Percentiles rank a stretch among this genome's conserved stretches.
phyloP scores from a whole-genome alignment of 2,329 filamentous ascomycete species.

The Paraphaeosphaeria sporulosa region DNA sequence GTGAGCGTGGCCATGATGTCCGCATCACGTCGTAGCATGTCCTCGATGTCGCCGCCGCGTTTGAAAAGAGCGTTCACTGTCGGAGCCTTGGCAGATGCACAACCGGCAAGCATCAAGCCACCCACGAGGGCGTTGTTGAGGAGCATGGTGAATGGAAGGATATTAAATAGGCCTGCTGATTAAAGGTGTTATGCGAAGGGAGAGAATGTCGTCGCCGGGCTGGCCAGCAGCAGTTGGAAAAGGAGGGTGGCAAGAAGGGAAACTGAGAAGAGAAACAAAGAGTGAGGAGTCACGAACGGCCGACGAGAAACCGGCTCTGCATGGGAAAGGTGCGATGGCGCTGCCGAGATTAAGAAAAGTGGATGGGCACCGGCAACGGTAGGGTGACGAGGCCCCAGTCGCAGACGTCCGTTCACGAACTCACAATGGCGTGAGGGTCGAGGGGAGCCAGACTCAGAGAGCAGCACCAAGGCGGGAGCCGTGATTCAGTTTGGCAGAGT shows the following conservation, averaged over 20 bases:
- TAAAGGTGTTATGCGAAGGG: slow-evolving; percentile 37
- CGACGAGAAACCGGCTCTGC: slow-evolving; percentile 40
- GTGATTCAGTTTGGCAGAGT: slow-evolving; percentile 32
- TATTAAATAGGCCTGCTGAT: slow-evolving; percentile 44
- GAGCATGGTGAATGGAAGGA: slow-evolving; percentile 37
- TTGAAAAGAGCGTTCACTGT: slow-evolving; percentile 37
- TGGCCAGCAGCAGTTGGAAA: slow-evolving; percentile 48
- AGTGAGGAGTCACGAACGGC: slow-evolving; percentile 36
- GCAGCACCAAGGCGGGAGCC: slow-evolving; percentile 38
- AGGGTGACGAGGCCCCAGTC: slow-evolving; percentile 23
- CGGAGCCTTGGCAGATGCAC: slow-evolving; percentile 37
- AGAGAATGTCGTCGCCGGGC: slow-evolving; percentile 29
- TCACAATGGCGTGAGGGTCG: slow-evolving; percentile 41
- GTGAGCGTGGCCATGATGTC: slow-evolving; percentile 45
- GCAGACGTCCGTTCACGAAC: slow-evolving; percentile 23
- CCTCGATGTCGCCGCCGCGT: slow-evolving; percentile 41
- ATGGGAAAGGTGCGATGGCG: slow-evolving; percentile 37
- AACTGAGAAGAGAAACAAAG: slow-evolving; percentile 34
- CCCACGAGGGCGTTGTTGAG: slow-evolving; percentile 40
- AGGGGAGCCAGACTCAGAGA: slow-evolving; percentile 32
- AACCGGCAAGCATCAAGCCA: slow-evolving; percentile 41
- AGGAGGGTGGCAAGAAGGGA: slow-evolving; percentile 38
- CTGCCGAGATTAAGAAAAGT: slow-evolving; percentile 36
- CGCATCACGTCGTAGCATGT: slow-evolving; percentile 43
- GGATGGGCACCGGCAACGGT: slow-evolving; percentile 22